phyloP scores from a whole-genome alignment of 2,329 filamentous ascomycete genomes.

The Arthrinium puccinioides region DNA sequence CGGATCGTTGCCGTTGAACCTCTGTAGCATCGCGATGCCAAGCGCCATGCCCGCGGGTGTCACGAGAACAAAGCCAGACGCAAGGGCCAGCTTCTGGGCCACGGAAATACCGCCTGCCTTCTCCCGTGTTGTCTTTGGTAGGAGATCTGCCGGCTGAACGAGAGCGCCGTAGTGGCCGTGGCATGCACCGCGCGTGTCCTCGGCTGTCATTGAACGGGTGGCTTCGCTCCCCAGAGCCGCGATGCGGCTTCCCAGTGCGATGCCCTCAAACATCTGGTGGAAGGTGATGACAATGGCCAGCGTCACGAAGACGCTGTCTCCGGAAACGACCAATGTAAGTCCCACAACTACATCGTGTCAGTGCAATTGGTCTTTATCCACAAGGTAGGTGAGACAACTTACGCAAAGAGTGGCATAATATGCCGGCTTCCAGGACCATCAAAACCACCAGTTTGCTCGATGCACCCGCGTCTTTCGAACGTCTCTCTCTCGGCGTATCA shows the following conservation, averaged over 20 bases:
- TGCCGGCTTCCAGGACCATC: background rate
- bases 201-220: background rate
- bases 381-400: background rate
- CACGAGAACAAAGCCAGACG: constrained; percentile 39
- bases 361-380: no score
- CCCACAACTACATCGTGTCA: constrained; percentile 29
- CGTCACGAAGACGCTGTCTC: constrained; percentile 15
- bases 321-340: constrained; percentile 31
- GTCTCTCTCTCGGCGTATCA: no score
- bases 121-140: no score
- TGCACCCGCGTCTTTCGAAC: no score
- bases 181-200: background rate
- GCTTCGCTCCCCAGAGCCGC: constrained; percentile 28
- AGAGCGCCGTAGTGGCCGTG: no score
- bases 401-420: background rate
- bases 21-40: constrained; percentile 45
- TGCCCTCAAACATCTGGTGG: constrained; percentile 52
- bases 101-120: background rate
- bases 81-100: constrained; percentile 35
- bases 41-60: constrained; percentile 54
- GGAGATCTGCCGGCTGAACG: background rate
- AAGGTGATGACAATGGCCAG: constrained; percentile 41
- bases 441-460: background rate
- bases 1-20: constrained; percentile 47
- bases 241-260: constrained; percentile 47